phyloP scores from a whole-genome alignment of 192 early-diverging fungal genomes.

The Backusella sp. region DNA sequence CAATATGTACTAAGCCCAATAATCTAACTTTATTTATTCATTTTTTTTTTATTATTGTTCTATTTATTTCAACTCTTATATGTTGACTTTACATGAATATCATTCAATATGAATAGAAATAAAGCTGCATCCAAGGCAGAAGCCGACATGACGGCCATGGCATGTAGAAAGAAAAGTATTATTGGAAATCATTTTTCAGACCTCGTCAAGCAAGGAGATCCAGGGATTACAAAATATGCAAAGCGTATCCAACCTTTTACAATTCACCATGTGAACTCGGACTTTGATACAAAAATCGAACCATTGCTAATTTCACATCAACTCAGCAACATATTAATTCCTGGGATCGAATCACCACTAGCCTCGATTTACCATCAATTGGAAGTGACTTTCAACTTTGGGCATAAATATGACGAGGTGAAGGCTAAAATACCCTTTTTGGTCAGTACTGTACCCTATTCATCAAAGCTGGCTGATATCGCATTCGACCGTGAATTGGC shows the following conservation, averaged over 20 bases:
- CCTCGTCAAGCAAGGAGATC: neutral
- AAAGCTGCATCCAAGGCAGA: slow-evolving; percentile 4
- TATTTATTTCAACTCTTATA: neutral
- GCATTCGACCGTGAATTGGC: neutral
- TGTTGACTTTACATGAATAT: neutral
- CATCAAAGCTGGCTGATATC: neutral
- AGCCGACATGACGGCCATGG: neutral
- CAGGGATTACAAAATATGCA: slow-evolving; percentile 9
- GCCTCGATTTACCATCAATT: slow-evolving; percentile 30
- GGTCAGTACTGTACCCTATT: slow-evolving; percentile 13
- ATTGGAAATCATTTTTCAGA: neutral
- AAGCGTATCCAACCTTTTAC: slow-evolving; percentile 24
- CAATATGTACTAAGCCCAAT: neutral
- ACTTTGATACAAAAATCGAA: slow-evolving; percentile 5
- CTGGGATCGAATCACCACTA: slow-evolving; percentile 23
- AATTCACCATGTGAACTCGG: neutral
- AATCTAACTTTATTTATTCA: neutral
- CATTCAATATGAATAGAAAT: neutral
- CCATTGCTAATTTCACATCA: slow-evolving; percentile 18
- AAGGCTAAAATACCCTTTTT: slow-evolving; percentile 32
- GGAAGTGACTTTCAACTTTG: slow-evolving; percentile 28
- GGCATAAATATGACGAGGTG: slow-evolving; percentile 24
- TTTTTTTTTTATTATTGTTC: neutral
- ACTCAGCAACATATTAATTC: slow-evolving; percentile 1
- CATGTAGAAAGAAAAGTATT: neutral